Conservation (phyloP, 768 basidiomycete genomes). For the Calocera cornea region DNA sequence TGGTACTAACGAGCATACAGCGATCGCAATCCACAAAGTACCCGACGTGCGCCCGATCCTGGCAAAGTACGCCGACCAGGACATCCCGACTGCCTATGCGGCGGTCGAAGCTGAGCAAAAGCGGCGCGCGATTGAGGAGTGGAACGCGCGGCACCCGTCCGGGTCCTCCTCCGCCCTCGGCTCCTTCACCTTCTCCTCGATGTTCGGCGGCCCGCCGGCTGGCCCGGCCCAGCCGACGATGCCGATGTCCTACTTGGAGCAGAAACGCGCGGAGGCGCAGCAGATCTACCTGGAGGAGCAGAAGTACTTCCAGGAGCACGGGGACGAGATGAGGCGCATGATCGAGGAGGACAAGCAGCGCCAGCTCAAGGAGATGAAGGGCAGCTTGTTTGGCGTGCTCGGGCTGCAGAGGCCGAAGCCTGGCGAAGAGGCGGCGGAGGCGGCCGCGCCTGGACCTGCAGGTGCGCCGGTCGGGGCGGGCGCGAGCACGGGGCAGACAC, state of each 20-base stretch:
- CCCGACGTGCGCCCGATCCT: constrained; percentile 79
- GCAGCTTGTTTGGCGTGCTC: constrained; percentile 25
- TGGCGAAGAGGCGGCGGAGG: background rate
- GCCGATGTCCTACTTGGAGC: constrained; percentile 40
- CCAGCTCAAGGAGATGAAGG: constrained; percentile 36
- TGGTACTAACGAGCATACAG: constrained; percentile 29
- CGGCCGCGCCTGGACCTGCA: background rate
- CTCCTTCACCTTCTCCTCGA: constrained; percentile 33
- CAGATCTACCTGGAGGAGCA: constrained; percentile 39
- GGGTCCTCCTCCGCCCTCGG: constrained; percentile 24
- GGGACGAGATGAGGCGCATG: constrained; percentile 35
- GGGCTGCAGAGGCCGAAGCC: background rate
- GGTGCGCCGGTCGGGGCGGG: background rate
- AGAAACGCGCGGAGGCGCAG: constrained; percentile 40
- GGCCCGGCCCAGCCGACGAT: constrained; percentile 20
- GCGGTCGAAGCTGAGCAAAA: constrained; percentile 78
- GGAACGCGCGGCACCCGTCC: constrained; percentile 28
- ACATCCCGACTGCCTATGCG: constrained; percentile 80
- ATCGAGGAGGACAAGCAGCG: constrained; percentile 41
- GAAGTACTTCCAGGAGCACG: constrained; percentile 39
- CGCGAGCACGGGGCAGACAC: background rate
- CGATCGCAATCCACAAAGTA: constrained; percentile 83
- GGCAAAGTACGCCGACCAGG: constrained; percentile 69
- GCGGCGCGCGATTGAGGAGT: constrained; percentile 61
- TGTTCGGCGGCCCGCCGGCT: constrained; percentile 27